Evolutionary conservation across 768 basidiomycete species (phyloP), one percentile per base, ranked within the genome.

Genomic region (Phylloporus scabripes): DNA sequence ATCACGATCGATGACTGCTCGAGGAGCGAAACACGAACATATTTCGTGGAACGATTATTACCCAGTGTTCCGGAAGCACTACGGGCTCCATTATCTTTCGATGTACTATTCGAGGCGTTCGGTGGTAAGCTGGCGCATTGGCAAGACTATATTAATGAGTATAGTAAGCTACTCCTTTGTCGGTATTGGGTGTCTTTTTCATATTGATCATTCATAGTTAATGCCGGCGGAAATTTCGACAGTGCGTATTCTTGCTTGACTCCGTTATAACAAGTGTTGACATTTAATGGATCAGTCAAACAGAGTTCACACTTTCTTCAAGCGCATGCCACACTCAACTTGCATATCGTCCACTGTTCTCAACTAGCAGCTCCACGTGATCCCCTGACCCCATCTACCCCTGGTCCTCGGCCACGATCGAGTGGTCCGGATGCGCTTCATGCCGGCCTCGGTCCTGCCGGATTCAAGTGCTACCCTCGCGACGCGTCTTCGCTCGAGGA

Each of bases 41-140:
- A 78, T 67, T 90, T 82, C 69, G 66, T 74, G 26, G 81, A 88
- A 46, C 73, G 72, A 29, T 61, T 92, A 17, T 55, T 86, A 5
- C 81, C 83, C n/a, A 74, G 73, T 32, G 78, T 92, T n/a, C 86
- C 86, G 1, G 82, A 86, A 49, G 64, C 75, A 31, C 58, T 87
- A 31, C 75, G 72, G 4, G 50, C 65, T 3, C 67, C 72, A 0
- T 68, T 92, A 52, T 73, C 80, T 51, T 92, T 92, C 51, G 88
- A 90, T 47, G 69, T 71, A 31, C 69, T 92, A 41, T 91, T 81
- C 58, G 81, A 84, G 7, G 86, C 85, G 0, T 89, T 92, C 58
- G 90, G 90, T 12, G 90, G 90, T 7, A 90, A 89, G 64, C 65
- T 92, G 37, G 86, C 81, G 0, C 90, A 92, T 60, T 87, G 88